A percentile compares a stretch with the other conserved stretches of the same genome.
Evolutionary conservation across 495 filamentous ascomycete genomes (phyloP).

Genomic region (Tirmania nivea): DNA sequence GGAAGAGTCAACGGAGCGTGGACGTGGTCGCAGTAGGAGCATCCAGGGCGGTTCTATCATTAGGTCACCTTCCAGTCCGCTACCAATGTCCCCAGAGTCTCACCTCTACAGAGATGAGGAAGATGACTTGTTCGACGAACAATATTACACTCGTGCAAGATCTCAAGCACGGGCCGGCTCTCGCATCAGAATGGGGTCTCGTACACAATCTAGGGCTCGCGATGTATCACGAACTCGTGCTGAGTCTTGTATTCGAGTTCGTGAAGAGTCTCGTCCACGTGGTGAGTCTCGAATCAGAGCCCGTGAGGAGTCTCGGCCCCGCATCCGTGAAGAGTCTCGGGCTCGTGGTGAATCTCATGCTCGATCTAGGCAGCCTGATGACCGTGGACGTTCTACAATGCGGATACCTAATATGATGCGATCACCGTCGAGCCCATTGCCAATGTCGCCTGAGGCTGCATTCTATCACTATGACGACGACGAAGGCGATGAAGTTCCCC

Average conservation of each 20-base stretch:
- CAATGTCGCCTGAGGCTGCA: constrained; percentile 32
- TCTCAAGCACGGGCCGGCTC: background rate
- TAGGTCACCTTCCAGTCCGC: constrained; percentile 60
- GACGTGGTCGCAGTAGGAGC: constrained; percentile 25
- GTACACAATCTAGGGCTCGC: background rate
- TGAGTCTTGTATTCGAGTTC: background rate
- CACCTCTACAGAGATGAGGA: constrained; percentile 17
- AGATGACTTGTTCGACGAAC: constrained; percentile 5
- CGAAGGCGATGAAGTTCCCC: constrained; percentile 7
- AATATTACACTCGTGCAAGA: constrained; percentile 10
- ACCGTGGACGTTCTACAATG: background rate
- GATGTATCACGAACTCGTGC: background rate
- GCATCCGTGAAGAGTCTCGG: background rate
- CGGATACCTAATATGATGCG: constrained; percentile 21
- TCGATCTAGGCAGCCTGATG: background rate
- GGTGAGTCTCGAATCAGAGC: background rate
- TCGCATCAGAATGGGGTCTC: background rate
- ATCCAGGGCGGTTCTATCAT: constrained; percentile 31
- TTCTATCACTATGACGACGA: constrained; percentile 19
- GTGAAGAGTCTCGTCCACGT: background rate
- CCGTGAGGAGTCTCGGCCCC: background rate
- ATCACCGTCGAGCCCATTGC: constrained; percentile 66
- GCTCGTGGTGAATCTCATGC: background rate
- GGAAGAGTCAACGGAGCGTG: constrained; percentile 30
- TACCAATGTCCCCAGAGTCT: constrained; percentile 38